Evolutionary conservation across 2,329 filamentous ascomycete species (phyloP), one percentile per base, ranked within the genome.

Genomic region (Diaporthe sp.): DNA sequence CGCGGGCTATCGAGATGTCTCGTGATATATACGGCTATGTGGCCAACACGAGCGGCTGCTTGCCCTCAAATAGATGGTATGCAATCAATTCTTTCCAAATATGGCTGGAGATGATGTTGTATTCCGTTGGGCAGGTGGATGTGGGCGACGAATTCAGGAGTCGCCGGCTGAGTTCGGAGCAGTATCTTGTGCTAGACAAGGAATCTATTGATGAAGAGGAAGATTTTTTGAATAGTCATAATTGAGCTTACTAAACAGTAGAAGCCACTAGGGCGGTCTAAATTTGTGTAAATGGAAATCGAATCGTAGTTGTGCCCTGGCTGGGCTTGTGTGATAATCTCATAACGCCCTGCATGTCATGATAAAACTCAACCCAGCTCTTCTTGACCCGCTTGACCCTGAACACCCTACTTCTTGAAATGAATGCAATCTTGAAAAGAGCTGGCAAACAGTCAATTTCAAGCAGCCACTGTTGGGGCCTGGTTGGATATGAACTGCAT

Each of bases 321-420:
- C 31, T 53, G 22, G 62, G 62, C 62, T 37, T 68, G 62, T 68
- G 62, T 53, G 44, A 15, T 68, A 25, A 19, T 39, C 62, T 68
- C 44, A 53, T 51, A 49, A 51, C 62, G 62, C 44, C 62, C 44
- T 68, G 46, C 44, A 53, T 51, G 44, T 68, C 62, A 39, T 68
- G 31, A 68, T 65, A 37, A 65, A 65, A 31, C 25, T 31, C 25
- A 62, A 19, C 2, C 22, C 28, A 39, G 13, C 10, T n/a, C 62
- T 37, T 53, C 31, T 37, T 53, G 12, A 53, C 22, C 62, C 46
- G 42, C 44, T 53, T 51, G 13, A 15, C 28, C 44, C 46, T 51
- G 7, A 68, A 68, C 46, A 68, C 46, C 46, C 46, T 53, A 42
- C 31, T 19, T 68, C 46, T 42, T 39, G 13, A 39, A 68, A 53